Base-by-base conservation (phyloP, 176 grass and related monocot species). In the Aegilops sharonensis region DNA sequence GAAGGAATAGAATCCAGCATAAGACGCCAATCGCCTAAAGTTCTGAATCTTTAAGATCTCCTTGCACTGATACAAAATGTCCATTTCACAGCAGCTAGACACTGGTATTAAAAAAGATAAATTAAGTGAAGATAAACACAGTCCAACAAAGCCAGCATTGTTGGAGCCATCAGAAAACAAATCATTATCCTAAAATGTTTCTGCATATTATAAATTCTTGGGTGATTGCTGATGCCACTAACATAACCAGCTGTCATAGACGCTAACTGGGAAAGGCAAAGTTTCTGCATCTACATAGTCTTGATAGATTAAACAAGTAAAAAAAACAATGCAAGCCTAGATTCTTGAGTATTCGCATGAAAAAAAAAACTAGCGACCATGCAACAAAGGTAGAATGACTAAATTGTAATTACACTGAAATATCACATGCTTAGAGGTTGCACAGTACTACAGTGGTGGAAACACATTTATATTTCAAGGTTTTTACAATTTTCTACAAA, bases 1-100 rank as follows among this genome's bases (percentile, higher is more conserved):
- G 82, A 98, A 98, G 75, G 78, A 72, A 77, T 94, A 98, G 84
- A 98, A 98, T 40, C 92, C 92, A 69, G 88, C 81, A 84, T 98
- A 95, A 50, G 90, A 89, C 0, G 34, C 92, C 75, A 91, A 69
- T 23, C 92, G 80, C 63, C 92, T 79, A 78, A 98, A 89, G 82
- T 98, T 98, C 60, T 98, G 93, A 72, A 98, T 94, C 85, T 84
- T 95, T 47, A 91, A 65, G 64, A 94, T 77, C 35, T 87, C 91
- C 74, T 95, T 98, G 78, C 81, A 95, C 27, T 89, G 89, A 86
- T 92, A 91, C 17, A 81, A 81, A 37, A 94, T 20, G 21, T 95
- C 84, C 90, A 95, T 98, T 71, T 31, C 47, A 48, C 63, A 67
- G 13, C 25, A 68, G 7, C 17, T 91, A 9, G 30, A 50, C 12